Percentiles rank a stretch among this genome's conserved stretches.
Evolutionary conservation across 1,284 basidiomycete species (phyloP).

Genomic region (Ustilago xerochloae): DNA sequence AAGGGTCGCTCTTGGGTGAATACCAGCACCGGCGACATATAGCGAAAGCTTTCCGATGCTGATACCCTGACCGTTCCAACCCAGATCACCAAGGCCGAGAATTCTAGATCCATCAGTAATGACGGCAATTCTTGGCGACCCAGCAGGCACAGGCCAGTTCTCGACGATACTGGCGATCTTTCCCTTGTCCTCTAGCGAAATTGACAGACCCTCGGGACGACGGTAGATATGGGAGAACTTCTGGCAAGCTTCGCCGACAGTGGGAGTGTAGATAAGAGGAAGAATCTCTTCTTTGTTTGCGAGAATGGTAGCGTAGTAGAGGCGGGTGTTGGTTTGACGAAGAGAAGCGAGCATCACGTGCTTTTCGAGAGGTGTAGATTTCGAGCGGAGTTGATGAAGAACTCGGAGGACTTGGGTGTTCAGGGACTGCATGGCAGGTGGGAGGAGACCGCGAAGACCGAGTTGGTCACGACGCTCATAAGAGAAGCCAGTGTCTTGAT

Average conservation of each 20-base stretch:
- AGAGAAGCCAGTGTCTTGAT: conserved; percentile 75
- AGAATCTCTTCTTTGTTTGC: conserved; percentile 74
- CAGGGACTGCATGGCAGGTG: conserved; percentile 72
- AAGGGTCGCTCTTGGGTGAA: conserved; percentile 84
- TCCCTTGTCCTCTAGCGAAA: conserved; percentile 76
- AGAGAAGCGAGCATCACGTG: conserved; percentile 82
- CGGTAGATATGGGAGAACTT: conserved; percentile 79
- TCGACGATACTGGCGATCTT: conserved; percentile 77
- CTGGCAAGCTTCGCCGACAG: conserved; percentile 88
- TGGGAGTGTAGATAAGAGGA: conserved; percentile 87
- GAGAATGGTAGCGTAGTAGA: conserved; percentile 75
- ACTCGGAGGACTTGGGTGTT: conserved; percentile 76
- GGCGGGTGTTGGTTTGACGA: conserved; percentile 77
- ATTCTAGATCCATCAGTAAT: conserved; percentile 86
- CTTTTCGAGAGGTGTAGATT: conserved; percentile 78
- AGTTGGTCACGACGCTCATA: conserved; percentile 76
- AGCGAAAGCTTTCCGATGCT: conserved; percentile 91
- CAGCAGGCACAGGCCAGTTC: conserved; percentile 78
- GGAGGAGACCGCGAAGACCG: conserved; percentile 77
- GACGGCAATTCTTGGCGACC: conserved; percentile 67
- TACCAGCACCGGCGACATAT: conserved; percentile 88
- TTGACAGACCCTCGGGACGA: conserved; percentile 74
- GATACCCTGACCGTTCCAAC: conserved; percentile 80
- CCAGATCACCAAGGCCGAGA: conserved; percentile 88
- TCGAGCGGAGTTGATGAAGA: conserved; percentile 78